These are phyloP conservation scores for Erysimum cheiri DNA, from an alignment of 441 rosid species.

Conservation along the genomic window DNA sequence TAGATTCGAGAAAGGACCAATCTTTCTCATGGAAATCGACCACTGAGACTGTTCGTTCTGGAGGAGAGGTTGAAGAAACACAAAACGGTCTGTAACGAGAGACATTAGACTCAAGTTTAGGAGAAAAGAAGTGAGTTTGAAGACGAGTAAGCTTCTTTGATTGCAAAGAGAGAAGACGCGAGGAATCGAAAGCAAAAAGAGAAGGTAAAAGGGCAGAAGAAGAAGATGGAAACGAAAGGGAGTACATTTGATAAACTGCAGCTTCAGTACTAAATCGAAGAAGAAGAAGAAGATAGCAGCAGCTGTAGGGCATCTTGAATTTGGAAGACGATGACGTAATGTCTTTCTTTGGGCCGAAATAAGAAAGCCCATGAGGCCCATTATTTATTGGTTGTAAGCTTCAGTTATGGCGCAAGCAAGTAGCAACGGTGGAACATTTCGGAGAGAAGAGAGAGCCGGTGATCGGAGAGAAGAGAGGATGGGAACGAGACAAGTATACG, in stretches of 20 bases:
- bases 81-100: slow-evolving; percentile 28
- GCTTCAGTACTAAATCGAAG: slow-evolving; percentile 31
- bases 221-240: slow-evolving; percentile 43
- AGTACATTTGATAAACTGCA: slow-evolving; percentile 39
- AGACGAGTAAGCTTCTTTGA: slow-evolving; percentile 33
- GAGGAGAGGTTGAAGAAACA: slow-evolving; percentile 48
- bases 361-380: slow-evolving; percentile 33
- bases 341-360: slow-evolving; percentile 27
- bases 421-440: slow-evolving; percentile 19
- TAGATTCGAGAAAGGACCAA: slow-evolving; percentile 88
- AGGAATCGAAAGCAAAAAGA: slow-evolving; percentile 35
- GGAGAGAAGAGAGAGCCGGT: slow-evolving; percentile 31
- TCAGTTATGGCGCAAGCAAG: not conserved
- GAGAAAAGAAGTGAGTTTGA: slow-evolving; percentile 32
- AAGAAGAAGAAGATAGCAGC: slow-evolving; percentile 33
- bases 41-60: slow-evolving; percentile 52
- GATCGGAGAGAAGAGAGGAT: slow-evolving; percentile 45
- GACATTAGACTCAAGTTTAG: slow-evolving; percentile 33
- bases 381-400: not conserved
- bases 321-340: slow-evolving; percentile 17
- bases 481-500: slow-evolving; percentile 91
- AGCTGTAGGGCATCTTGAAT: slow-evolving; percentile 30
- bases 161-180: slow-evolving; percentile 40
- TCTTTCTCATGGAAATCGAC: slow-evolving; percentile 78
- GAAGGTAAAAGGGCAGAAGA: slow-evolving; percentile 48